Evolutionary conservation across 768 basidiomycete species (phyloP).

Genomic region (Panus rudis): DNA sequence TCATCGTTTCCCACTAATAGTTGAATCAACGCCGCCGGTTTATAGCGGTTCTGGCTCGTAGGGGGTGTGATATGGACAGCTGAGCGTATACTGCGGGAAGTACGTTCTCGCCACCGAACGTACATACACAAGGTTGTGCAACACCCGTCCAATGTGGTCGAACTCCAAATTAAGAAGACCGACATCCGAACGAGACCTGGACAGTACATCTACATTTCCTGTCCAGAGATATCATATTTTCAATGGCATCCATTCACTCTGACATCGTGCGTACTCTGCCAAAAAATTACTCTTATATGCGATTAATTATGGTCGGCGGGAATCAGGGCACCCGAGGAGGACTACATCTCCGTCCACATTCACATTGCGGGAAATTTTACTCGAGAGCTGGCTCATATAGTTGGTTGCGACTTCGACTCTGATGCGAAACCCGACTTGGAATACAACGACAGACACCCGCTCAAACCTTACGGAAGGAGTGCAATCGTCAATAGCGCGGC

Average conservation of each 20-base stretch:
- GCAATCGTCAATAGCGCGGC: slow-evolving; percentile 54
- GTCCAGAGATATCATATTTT: slow-evolving; percentile 90
- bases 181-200: slow-evolving; percentile 77
- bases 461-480: no score
- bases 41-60: slow-evolving; percentile 81
- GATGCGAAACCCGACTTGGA: slow-evolving; percentile 41
- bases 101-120: slow-evolving; percentile 85
- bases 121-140: slow-evolving; percentile 93
- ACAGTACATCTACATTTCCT: slow-evolving; percentile 89
- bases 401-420: slow-evolving; percentile 76
- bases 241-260: slow-evolving; percentile 98
- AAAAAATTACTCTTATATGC: slow-evolving; percentile 3
- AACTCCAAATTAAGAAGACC: slow-evolving; percentile 97
- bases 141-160: slow-evolving; percentile 90
- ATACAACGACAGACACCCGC: slow-evolving; percentile 38
- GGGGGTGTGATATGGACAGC: slow-evolving; percentile 80
- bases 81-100: slow-evolving; percentile 88
- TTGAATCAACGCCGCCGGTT: no score
- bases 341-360: slow-evolving; percentile 91
- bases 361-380: slow-evolving; percentile 91
- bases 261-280: slow-evolving; percentile 50
- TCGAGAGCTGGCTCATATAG: slow-evolving; percentile 63
- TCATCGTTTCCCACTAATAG: background rate
- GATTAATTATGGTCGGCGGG: background rate
- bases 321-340: slow-evolving; percentile 83